Conservation (phyloP, 1,284 basidiomycete genomes). For the Cutaneotrichosporon sp. region DNA sequence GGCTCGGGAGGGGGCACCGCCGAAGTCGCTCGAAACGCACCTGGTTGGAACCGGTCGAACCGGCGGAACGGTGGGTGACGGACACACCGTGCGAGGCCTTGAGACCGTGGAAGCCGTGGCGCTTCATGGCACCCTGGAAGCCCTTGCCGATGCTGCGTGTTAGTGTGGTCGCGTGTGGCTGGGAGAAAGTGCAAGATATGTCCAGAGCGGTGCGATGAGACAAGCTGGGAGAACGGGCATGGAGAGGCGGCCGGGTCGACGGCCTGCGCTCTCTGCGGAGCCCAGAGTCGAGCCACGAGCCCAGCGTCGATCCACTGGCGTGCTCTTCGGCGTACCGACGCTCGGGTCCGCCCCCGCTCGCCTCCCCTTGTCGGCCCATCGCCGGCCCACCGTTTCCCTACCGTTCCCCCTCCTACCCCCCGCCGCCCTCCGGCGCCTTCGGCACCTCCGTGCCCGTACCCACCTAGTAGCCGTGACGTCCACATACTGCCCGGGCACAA, state of each 20-base stretch:
- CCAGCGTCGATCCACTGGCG: too few relatives aligned
- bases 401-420: neutral
- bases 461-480: conserved; percentile 92
- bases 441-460: conserved; percentile 44
- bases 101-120: conserved; percentile 90
- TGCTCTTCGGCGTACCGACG: too few relatives aligned
- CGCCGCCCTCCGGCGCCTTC: neutral
- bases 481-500: conserved; percentile 95
- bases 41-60: conserved; percentile 94
- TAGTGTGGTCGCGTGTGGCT: neutral
- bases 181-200: too few relatives aligned
- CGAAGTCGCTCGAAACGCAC: conserved; percentile 57
- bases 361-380: too few relatives aligned
- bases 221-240: too few relatives aligned
- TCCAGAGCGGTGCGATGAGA: too few relatives aligned
- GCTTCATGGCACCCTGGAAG: conserved; percentile 96
- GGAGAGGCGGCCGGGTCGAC: too few relatives aligned
- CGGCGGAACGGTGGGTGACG: conserved; percentile 86
- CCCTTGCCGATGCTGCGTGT: conserved; percentile 87
- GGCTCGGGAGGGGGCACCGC: too few relatives aligned
- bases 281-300: neutral
- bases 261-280: neutral
- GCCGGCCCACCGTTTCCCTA: too few relatives aligned
- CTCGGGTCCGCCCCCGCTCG: too few relatives aligned
- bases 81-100: conserved; percentile 97